Percentiles rank a stretch among this genome's conserved stretches.
These are phyloP conservation scores for Mrakia gelida DNA, from an alignment of 768 basidiomycete genomes.

Conservation along the genomic window DNA sequence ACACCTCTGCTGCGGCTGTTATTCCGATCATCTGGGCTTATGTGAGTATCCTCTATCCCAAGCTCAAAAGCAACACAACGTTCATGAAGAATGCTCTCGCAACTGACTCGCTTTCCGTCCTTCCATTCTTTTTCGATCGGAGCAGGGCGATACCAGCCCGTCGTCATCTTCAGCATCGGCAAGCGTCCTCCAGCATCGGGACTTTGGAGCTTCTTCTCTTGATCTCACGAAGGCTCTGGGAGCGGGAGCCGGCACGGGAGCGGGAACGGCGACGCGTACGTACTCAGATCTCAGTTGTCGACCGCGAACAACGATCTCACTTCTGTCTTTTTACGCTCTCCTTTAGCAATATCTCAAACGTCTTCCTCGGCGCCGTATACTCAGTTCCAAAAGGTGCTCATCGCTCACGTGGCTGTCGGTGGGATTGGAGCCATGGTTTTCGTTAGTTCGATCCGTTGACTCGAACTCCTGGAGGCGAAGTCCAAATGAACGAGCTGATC, in stretches of 20 bases:
- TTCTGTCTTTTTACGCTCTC: no score
- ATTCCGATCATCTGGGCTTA: constrained; percentile 27
- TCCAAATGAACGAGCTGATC: no score
- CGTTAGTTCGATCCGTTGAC: not conserved
- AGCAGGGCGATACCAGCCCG: constrained; percentile 20
- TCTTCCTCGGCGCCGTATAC: constrained; percentile 8
- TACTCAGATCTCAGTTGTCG: no score
- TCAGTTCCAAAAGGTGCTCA: not conserved
- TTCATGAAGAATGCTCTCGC: no score
- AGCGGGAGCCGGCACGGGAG: not conserved
- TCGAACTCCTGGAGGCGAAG: no score
- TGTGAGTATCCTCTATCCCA: constrained; percentile 9
- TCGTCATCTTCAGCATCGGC: not conserved
- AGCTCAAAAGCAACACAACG: no score
- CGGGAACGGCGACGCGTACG: not conserved
- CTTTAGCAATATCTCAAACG: not conserved
- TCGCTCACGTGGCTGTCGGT: constrained; percentile 22
- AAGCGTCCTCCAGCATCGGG: constrained; percentile 15
- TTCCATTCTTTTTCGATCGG: not conserved
- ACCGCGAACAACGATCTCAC: no score
- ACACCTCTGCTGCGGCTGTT: not conserved
- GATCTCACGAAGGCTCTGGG: constrained; percentile 13
- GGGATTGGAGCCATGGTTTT: constrained; percentile 22
- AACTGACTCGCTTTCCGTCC: no score
- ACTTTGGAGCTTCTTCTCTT: not conserved